Evolutionary conservation across 805 yeast species (phyloP).

Genomic region (Candida morakotiae): DNA sequence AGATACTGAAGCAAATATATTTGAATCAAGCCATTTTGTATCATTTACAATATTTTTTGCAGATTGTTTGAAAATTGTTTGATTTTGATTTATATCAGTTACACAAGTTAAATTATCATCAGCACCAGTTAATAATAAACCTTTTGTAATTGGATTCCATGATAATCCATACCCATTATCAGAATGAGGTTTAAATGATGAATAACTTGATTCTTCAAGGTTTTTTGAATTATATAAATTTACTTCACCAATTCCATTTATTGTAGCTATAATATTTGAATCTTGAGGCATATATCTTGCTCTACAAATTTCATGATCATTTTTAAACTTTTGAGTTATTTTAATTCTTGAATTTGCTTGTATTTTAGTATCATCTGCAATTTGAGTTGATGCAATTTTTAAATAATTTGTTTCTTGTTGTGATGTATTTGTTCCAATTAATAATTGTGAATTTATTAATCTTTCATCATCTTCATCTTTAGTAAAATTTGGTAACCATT

Average conservation of each 20-base stretch:
- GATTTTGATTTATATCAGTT: constrained; percentile 43
- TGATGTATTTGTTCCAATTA: constrained; percentile 72
- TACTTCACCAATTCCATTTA: constrained; percentile 63
- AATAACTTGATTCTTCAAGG: constrained; percentile 19
- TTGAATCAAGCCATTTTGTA: constrained; percentile 59
- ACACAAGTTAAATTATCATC: constrained; percentile 64
- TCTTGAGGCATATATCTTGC: constrained; percentile 69
- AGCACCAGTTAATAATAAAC: constrained; percentile 54
- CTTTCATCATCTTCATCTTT: constrained; percentile 11
- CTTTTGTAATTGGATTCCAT: constrained; percentile 52
- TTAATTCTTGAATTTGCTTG: constrained; percentile 53
- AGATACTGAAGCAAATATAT: constrained; percentile 65
- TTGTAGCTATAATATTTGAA: constrained; percentile 53
- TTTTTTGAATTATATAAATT: constrained; percentile 45
- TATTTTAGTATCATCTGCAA: constrained; percentile 20
- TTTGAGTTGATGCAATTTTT: constrained; percentile 58
- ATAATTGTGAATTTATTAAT: constrained; percentile 44
- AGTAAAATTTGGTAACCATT: constrained; percentile 59
- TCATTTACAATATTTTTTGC: constrained; percentile 70
- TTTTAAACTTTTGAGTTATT: constrained; percentile 56
- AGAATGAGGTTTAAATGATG: constrained; percentile 46
- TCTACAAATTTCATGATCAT: constrained; percentile 64
- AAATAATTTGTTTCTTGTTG: constrained; percentile 64
- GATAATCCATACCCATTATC: constrained; percentile 74
- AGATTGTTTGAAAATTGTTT: constrained; percentile 11